Evolutionary conservation across 2,329 filamentous ascomycete genomes (phyloP), one percentile per base, ranked within the genome.

Genomic region (Colletotrichum salicis): DNA sequence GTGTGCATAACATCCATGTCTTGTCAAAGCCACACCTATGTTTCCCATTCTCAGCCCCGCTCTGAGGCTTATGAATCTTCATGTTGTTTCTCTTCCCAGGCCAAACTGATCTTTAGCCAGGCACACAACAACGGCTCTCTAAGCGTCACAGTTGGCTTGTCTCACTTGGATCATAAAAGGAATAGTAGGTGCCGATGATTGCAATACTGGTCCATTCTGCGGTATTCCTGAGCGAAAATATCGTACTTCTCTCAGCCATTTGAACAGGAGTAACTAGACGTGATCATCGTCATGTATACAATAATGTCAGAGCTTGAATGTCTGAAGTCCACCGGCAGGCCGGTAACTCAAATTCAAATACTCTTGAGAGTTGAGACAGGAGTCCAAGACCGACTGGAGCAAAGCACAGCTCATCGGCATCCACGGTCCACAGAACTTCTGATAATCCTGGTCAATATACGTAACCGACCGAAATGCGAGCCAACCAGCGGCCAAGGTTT

Each of bases 391-490:
- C 24, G 19, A 48, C 41, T 29, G 27, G 57, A 15, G 31, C 41
- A 62, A 33, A 62, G 59, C 60, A 33, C 60, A 41, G 60, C 60
- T 51, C 60, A n/a, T 33, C 37, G 37, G 37, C 37, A 41, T 41
- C 37, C 37, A 41, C 37, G 37, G 37, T 41, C 33, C 60, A 58
- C 27, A 29, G 27, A 29, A 29, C 24, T 31, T 35, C 7, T 55
- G 3, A 15, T 22, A n/a, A 51, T 12, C 48, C 65, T 63, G 37
- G 31, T 24, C 31, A n/a, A n/a, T 29, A 60, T 57, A 69, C 66
- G 66, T 69, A 65, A 69, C 22, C 24, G 7, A 31, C 15, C 19
- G 33, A 19, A 5, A 27, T 4, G 41, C n/a, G 11, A 33, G 41
- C 67, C 61, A 64, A 68, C 52, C 66, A 68, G 22, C 60, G 19